phyloP scores from a whole-genome alignment of 768 basidiomycete genomes.

The Strobilomyces confusus region DNA sequence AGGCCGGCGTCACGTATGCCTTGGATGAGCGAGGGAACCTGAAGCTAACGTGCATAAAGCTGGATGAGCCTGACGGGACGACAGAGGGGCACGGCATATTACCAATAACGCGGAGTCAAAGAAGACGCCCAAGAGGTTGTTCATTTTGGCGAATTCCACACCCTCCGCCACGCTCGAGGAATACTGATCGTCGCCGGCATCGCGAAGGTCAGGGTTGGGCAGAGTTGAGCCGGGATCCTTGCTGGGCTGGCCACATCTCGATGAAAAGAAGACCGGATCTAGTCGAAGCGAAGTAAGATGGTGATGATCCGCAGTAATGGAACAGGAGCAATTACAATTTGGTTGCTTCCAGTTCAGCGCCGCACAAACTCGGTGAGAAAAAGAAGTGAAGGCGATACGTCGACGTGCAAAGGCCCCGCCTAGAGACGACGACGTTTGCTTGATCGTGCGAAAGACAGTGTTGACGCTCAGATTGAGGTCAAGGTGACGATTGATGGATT shows the following conservation, averaged over 20 bases:
- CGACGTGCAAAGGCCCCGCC: conserved; percentile 56
- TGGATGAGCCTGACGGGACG: conserved; percentile 13
- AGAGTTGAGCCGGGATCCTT: conserved; percentile 37
- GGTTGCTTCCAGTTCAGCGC: conserved; percentile 99
- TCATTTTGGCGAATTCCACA: conserved; percentile 88
- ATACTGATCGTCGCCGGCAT: conserved; percentile 46
- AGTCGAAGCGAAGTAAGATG: conserved; percentile 20
- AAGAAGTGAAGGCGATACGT: conserved; percentile 89
- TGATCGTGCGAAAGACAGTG: conserved; percentile 78
- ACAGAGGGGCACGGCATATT: conserved; percentile 23
- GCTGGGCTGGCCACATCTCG: conserved; percentile 70
- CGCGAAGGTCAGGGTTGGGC: conserved; percentile 32
- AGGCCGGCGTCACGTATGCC: conserved; percentile 87
- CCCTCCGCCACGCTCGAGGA: conserved; percentile 78
- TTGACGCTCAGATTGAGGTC: conserved; percentile 84
- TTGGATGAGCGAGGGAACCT: conserved; percentile 86
- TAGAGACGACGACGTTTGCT: conserved; percentile 53
- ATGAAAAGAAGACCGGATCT: conserved; percentile 96
- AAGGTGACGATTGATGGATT: conserved; percentile 46
- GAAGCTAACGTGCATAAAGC: conserved; percentile 40
- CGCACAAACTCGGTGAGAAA: conserved; percentile 84
- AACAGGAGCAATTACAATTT: conserved; percentile 60
- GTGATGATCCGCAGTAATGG: conserved; percentile 19
- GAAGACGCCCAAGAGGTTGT: conserved; percentile 91
- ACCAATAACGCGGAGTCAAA: conserved; percentile 87